Evolutionary conservation across 176 grass and related monocot species (phyloP).

Genomic region (Aechmea fasciata): DNA sequence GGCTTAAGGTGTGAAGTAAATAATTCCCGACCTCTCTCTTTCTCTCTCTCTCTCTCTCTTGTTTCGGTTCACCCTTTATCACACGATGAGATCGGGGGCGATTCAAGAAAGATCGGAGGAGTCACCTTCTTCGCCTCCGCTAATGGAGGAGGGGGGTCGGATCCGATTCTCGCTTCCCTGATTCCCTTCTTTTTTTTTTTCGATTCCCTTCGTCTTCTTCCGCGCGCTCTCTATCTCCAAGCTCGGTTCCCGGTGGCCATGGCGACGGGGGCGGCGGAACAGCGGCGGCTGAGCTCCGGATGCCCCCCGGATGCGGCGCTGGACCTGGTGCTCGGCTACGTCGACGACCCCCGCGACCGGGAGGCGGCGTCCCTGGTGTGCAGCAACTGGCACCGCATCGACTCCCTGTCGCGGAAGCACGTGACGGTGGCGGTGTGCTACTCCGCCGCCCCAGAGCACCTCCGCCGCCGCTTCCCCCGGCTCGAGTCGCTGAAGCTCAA

Average conservation of each 20-base stretch:
- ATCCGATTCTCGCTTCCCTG: background rate
- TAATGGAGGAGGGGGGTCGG: background rate
- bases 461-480: constrained; percentile 45
- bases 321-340: constrained; percentile 51
- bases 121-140: background rate
- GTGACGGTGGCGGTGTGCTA: constrained; percentile 78
- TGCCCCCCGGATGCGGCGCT: constrained; percentile 59
- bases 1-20: background rate
- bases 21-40: background rate
- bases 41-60: background rate
- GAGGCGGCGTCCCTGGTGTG: constrained; percentile 59
- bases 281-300: constrained; percentile 12
- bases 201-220: background rate
- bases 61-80: background rate
- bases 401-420: constrained; percentile 62
- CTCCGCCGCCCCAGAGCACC: constrained; percentile 39
- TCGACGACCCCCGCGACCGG: constrained; percentile 63
- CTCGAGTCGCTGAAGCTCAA: constrained; percentile 74
- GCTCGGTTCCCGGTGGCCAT: no score
- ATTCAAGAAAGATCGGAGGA: background rate
- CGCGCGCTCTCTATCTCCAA: no score
- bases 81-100: background rate
- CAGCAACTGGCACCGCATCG: constrained; percentile 61
- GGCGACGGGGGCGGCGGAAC: constrained; percentile 38
- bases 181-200: background rate